Conservation (phyloP, 192 early-diverging fungal genomes). For the Coemansia umbellata region DNA sequence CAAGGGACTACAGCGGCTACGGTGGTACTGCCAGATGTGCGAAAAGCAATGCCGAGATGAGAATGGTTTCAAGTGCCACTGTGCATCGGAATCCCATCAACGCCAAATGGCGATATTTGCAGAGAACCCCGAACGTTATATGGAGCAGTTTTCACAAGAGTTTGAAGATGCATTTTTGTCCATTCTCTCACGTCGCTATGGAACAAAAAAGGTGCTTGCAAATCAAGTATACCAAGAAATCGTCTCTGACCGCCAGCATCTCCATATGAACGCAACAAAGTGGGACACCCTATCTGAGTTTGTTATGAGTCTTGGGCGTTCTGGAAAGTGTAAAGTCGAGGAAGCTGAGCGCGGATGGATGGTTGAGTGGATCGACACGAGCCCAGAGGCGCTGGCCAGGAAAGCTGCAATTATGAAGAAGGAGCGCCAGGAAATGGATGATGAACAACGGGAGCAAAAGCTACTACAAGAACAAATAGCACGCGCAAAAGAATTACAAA, state of each 20-base stretch:
- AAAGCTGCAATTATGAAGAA: slow-evolving; percentile 73
- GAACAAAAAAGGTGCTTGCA: slow-evolving; percentile 79
- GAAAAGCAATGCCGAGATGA: slow-evolving; percentile 87
- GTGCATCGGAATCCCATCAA: slow-evolving; percentile 83
- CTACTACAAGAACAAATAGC: slow-evolving; percentile 81
- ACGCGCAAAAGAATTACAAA: slow-evolving; percentile 56
- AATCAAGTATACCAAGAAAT: slow-evolving; percentile 98
- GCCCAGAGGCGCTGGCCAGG: slow-evolving; percentile 76
- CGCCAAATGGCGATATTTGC: slow-evolving; percentile 88
- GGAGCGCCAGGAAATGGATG: slow-evolving; percentile 76
- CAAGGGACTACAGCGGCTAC: slow-evolving; percentile 84
- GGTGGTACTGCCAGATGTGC: slow-evolving; percentile 95
- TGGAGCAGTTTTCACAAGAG: slow-evolving; percentile 71
- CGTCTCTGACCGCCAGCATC: slow-evolving; percentile 82
- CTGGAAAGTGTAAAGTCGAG: slow-evolving; percentile 81
- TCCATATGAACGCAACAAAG: slow-evolving; percentile 94
- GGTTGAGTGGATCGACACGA: slow-evolving; percentile 88
- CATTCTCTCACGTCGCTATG: slow-evolving; percentile 74
- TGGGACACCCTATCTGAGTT: slow-evolving; percentile 92
- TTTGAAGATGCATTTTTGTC: slow-evolving; percentile 84
- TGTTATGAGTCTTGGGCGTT: slow-evolving; percentile 76
- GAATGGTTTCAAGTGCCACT: slow-evolving; percentile 96
- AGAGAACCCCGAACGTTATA: slow-evolving; percentile 69
- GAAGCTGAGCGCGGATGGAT: slow-evolving; percentile 89
- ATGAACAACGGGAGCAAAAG: slow-evolving; percentile 79